Base-by-base conservation (phyloP, 768 basidiomycete species). In the Mycena floridula region DNA sequence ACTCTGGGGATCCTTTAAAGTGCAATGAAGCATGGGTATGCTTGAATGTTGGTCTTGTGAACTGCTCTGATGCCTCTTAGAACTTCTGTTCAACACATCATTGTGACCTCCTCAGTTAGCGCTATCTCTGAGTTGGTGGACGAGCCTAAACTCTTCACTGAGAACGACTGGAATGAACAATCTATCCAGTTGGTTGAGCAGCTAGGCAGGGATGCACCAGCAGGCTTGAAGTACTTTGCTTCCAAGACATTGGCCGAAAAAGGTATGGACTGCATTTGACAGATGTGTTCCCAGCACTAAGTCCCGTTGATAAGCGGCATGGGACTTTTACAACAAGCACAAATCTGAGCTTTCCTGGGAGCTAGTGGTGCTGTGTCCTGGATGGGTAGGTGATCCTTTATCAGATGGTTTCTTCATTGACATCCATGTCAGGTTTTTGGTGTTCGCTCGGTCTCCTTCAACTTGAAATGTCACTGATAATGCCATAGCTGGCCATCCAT, bases 1-100 rank as follows among this genome's bases (percentile, higher is more conserved):
- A 90, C 88, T 0, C 53, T 75, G 1, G 70, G 77, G 5, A 67
- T 90, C 12, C 64, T 91, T 20, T 62, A 76, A 48, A 78, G 78
- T 37, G 72, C 78, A 7, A 56, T 74, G 44, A 81, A 78, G 57
- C 55, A 76, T 50, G 72, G 68, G 77, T 81, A 49, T 16, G 18
- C 25, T 43, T n/a, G n/a, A n/a, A n/a, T n/a, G n/a, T n/a, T n/a
- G n/a, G n/a, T n/a, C n/a, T n/a, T n/a, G n/a, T n/a, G n/a, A n/a
- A n/a, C n/a, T n/a, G n/a, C n/a, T n/a, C n/a, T n/a, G n/a, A n/a
- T n/a, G n/a, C n/a, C n/a, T n/a, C n/a, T n/a, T n/a, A 54, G 64
- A 48, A 48, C 65, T 22, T 46, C 54, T 20, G 62, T 83, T 50
- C 68, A 77, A 56, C 69, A 82, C 23, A 71, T 82, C 23, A 71